These are phyloP conservation scores for Cymbopogon flexuosus DNA, from an alignment of 202 grass and related monocot species.

Conservation along the genomic window DNA sequence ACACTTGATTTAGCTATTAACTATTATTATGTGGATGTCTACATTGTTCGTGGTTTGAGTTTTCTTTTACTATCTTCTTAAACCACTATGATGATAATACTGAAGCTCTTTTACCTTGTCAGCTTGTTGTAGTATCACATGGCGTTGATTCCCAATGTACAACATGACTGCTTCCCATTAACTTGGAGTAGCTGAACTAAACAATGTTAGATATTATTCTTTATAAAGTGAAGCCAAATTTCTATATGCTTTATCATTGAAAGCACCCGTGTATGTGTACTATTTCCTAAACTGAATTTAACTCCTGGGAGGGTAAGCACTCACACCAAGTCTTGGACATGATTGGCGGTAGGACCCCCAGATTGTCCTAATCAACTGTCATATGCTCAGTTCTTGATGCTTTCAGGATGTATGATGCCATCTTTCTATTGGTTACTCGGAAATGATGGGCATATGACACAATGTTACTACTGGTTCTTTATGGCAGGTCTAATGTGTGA, in stretches of 20 bases:
- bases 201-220: not conserved
- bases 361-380: not conserved
- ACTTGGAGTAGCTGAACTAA: not conserved
- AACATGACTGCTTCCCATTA: not conserved
- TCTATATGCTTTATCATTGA: not conserved
- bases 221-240: not conserved
- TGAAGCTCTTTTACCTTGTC: not conserved
- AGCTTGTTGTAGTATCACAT: too few species aligned
- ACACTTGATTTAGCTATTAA: not conserved
- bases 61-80: not conserved
- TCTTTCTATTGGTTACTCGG: not conserved
- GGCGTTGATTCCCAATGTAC: not conserved
- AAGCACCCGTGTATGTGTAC: not conserved
- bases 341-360: not conserved
- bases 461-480: slow-evolving; percentile 32
- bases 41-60: too few species aligned
- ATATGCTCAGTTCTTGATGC: not conserved
- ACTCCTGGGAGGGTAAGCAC: not conserved
- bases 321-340: not conserved
- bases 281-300: not conserved
- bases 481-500: slow-evolving; percentile 74
- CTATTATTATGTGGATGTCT: not conserved
- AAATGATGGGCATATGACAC: slow-evolving; percentile 21
- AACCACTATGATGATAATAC: not conserved
- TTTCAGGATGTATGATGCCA: not conserved